Base-by-base conservation (phyloP, 805 yeast species). In the Saccharomycopsis malanga region DNA sequence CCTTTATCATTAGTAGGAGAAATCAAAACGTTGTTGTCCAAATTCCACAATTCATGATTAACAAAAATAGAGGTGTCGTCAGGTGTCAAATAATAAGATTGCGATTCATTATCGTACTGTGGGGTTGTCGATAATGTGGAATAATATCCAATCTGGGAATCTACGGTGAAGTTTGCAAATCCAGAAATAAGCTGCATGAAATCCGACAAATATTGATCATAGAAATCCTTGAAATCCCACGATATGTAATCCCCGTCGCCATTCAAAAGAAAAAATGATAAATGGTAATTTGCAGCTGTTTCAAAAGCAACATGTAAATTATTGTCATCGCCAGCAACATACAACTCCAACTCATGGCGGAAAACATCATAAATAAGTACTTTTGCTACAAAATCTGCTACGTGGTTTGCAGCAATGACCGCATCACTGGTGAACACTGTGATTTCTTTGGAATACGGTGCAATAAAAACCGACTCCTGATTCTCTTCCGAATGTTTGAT, bases 1-100 rank as follows among this genome's bases (percentile, higher is more conserved):
- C 79, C 75, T 1, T 77, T 66, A 55, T 74, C 77, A 55, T 73
- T 72, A 45, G 69, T 68, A 39, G 73, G 67, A 2, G 77, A 62
- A 53, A 83, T 70, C 12, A 48, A 18, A 56, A 64, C 59, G 46
- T 59, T 61, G 53, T 67, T 67, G 42, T 65, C 72, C 45, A 77
- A 65, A 47, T 82, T 82, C 95, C 95, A 84, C 54, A 85, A 95
- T 2, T 93, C 88, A 55, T 78, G 79, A 63, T 91, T 93, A 50
- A 89, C 74, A 54, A 86, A 77, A 2, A 52, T 53, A 0, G 65
- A 39, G 1, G 44, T 55, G 12, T 55, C 56, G 27, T 63, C 57
- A 2, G 65, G 49, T 39, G 61, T 61, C 30, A 65, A 46, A 34
- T 62, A 56, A 39, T 69, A 56, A 44, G 67, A 71, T 21, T 70